Evolutionary conservation across 2,329 filamentous ascomycete species (phyloP).

Genomic region (Penicillium freii): DNA sequence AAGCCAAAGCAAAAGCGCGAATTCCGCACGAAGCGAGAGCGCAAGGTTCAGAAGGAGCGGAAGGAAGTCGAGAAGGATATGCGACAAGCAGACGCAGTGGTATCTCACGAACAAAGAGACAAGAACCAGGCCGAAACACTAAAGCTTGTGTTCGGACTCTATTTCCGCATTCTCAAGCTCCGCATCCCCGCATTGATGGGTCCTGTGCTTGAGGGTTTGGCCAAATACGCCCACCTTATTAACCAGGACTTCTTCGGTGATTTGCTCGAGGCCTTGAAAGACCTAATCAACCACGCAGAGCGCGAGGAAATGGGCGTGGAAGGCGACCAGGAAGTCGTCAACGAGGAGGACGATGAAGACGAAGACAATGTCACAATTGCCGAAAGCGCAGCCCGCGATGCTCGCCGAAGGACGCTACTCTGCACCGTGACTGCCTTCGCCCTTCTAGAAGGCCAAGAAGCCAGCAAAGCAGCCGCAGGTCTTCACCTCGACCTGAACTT

Average conservation of each 20-base stretch:
- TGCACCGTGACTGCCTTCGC: conserved; percentile 96
- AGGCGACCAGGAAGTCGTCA: conserved; percentile 44
- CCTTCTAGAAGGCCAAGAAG: conserved; percentile 92
- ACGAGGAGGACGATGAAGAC: conserved; percentile 32
- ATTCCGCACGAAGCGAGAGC: conserved; percentile 83
- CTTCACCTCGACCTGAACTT: conserved; percentile 90
- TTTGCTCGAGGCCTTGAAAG: conserved; percentile 87
- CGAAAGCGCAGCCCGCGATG: conserved; percentile 62
- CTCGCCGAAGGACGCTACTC: conserved; percentile 81
- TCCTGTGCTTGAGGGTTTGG: conserved; percentile 90
- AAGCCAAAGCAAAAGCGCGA: conserved; percentile 72
- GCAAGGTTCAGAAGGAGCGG: conserved; percentile 80
- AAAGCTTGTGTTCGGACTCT: conserved; percentile 91
- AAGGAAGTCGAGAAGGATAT: conserved; percentile 91
- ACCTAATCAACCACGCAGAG: conserved; percentile 77
- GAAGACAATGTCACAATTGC: conserved; percentile 48
- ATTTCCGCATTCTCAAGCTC: conserved; percentile 90
- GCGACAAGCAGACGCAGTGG: conserved; percentile 83
- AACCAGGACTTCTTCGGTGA: conserved; percentile 99
- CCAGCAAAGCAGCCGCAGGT: conserved; percentile 73
- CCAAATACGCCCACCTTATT: conserved; percentile 92
- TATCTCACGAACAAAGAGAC: conserved; percentile 89
- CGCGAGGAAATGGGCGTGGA: conserved; percentile 45
- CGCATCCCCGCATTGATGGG: conserved; percentile 84
- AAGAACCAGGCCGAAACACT: conserved; percentile 92